Base-by-base conservation (phyloP, 352 stramenopile species). In the Globisporangium perplexum region DNA sequence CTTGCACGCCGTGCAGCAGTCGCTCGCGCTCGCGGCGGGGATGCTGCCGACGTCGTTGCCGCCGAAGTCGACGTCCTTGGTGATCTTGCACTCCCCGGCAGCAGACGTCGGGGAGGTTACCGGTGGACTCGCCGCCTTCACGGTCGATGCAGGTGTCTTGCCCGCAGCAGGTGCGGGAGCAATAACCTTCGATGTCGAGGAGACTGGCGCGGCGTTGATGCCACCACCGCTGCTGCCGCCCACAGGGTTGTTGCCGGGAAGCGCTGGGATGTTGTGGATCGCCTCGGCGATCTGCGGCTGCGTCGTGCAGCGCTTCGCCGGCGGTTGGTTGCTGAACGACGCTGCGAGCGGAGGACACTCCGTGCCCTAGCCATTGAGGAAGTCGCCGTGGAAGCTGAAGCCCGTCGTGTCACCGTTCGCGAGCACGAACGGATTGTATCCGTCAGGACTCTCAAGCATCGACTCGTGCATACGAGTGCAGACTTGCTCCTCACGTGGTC, bases 391-490 rank as follows among this genome's bases (percentile, higher is more conserved):
- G 55, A 82, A 82, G 35, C 66, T 52, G 43, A 67, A 78, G 45
- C 71, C 69, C 6, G 71, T 82, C 4, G 63, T 53, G 56, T 82
- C 71, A 23, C 71, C 69, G 42, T 74, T 82, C 15, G 68, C 39
- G 43, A 82, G 61, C 52, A 82, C 69, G 50, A 82, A 82, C 45
- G 71, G 71, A 42, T 82, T n/a, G n/a, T n/a, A n/a, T n/a, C n/a
- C n/a, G n/a, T n/a, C n/a, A n/a, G n/a, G n/a, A n/a, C n/a, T n/a
- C n/a, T n/a, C n/a, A n/a, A n/a, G n/a, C n/a, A n/a, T n/a, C n/a
- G n/a, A n/a, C n/a, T n/a, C n/a, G n/a, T n/a, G n/a, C n/a, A n/a
- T n/a, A n/a, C n/a, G n/a, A n/a, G n/a, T n/a, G n/a, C n/a, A n/a
- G n/a, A n/a, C n/a, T n/a, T n/a, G n/a, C n/a, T n/a, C n/a, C n/a